phyloP scores from a whole-genome alignment of 2,329 filamentous ascomycete genomes.

The Aureobasidium leucospermi region DNA sequence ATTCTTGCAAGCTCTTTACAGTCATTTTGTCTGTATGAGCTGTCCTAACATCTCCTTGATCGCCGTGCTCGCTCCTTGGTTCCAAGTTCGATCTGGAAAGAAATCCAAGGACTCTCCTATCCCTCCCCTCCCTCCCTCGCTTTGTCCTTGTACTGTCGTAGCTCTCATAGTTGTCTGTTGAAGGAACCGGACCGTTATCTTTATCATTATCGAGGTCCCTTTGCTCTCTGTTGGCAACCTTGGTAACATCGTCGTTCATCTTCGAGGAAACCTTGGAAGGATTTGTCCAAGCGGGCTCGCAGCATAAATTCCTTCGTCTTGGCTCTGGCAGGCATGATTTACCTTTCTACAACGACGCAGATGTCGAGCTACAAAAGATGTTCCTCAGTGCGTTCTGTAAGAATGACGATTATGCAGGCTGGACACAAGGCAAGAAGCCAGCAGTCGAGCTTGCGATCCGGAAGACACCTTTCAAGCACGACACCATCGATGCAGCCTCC shows the following conservation, averaged over 20 bases:
- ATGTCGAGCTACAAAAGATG: slow-evolving; percentile 58
- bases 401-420: slow-evolving; percentile 55
- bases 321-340: slow-evolving; percentile 65
- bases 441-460: slow-evolving; percentile 61
- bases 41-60: too few relatives aligned
- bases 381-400: slow-evolving; percentile 68
- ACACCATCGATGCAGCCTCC: not conserved
- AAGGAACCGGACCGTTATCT: too few relatives aligned
- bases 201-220: slow-evolving; percentile 51
- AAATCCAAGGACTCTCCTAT: too few relatives aligned
- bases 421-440: slow-evolving; percentile 52
- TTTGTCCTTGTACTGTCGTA: too few relatives aligned
- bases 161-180: too few relatives aligned
- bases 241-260: slow-evolving; percentile 62
- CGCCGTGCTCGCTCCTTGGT: too few relatives aligned
- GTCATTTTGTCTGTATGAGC: too few relatives aligned
- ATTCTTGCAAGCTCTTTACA: too few relatives aligned
- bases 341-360: slow-evolving; percentile 63
- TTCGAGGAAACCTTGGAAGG: slow-evolving; percentile 62
- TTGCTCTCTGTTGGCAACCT: slow-evolving; percentile 62
- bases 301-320: slow-evolving; percentile 61
- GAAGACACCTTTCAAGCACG: slow-evolving; percentile 52
- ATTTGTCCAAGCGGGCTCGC: slow-evolving; percentile 55
- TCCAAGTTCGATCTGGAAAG: too few relatives aligned
- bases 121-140: too few relatives aligned